Conservation (phyloP, 106 monocot genomes). For the Allium fistulosum region DNA sequence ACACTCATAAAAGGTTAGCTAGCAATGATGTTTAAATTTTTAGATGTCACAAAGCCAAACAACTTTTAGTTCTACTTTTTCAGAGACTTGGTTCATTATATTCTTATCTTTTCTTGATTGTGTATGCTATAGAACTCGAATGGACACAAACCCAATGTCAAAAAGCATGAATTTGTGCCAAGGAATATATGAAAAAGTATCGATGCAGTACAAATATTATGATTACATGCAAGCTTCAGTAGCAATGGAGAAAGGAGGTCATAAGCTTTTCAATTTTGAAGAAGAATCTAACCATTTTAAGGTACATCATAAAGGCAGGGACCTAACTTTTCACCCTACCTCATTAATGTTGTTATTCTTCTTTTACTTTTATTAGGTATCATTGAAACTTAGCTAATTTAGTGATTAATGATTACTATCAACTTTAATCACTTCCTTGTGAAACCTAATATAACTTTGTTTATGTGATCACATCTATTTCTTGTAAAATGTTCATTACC, state of each 20-base stretch:
- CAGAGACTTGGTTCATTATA: not conserved
- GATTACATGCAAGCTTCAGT: conserved; percentile 8
- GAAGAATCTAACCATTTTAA: conserved; percentile 10
- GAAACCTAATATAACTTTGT: no score
- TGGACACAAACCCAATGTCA: not conserved
- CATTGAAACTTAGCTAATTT: not conserved
- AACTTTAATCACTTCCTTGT: not conserved
- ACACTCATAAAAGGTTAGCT: conserved; percentile 55
- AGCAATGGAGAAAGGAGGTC: conserved; percentile 9
- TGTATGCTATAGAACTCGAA: not conserved
- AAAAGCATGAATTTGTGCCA: conserved; percentile 18
- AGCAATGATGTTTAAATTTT: not conserved
- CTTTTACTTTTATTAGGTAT: not conserved
- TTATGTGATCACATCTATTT: no score
- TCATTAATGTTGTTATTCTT: not conserved
- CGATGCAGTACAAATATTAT: conserved; percentile 9
- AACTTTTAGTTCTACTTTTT: not conserved
- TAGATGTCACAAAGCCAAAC: conserved; percentile 5
- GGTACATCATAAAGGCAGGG: not conserved
- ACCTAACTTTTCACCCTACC: not conserved
- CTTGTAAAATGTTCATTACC: not conserved
- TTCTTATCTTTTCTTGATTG: not conserved
- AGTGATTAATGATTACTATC: not conserved
- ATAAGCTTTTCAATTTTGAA: not conserved
- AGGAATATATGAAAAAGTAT: conserved; percentile 20